These are phyloP conservation scores for Ogataea kodamae DNA, from an alignment of 805 yeast species.

Conservation along the genomic window DNA sequence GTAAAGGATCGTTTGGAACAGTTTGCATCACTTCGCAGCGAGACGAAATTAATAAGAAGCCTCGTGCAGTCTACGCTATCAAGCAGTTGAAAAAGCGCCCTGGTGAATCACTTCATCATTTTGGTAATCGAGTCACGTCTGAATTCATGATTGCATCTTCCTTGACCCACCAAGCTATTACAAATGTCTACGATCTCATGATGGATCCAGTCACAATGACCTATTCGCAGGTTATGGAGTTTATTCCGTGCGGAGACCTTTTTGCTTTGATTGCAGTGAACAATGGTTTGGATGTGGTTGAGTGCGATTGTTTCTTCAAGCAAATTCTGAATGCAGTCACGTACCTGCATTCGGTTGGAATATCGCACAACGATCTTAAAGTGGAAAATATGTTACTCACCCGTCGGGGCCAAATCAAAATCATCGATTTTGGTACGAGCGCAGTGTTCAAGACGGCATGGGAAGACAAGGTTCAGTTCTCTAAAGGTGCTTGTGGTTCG, in stretches of 20 bases:
- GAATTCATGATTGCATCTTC: conserved; percentile 87
- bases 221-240: conserved; percentile 92
- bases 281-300: conserved; percentile 53
- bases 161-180: conserved; percentile 71
- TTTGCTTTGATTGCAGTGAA: conserved; percentile 55
- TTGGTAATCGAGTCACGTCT: conserved; percentile 72
- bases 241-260: conserved; percentile 83
- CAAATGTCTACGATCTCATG: conserved; percentile 76
- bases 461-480: conserved; percentile 69
- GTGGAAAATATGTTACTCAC: conserved; percentile 81
- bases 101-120: conserved; percentile 53
- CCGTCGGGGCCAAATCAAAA: conserved; percentile 60
- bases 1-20: conserved; percentile 47
- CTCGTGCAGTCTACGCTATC: conserved; percentile 60
- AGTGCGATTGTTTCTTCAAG: conserved; percentile 87
- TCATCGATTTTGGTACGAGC: conserved; percentile 87
- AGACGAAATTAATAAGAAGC: conserved; percentile 37
- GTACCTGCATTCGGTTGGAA: conserved; percentile 87
- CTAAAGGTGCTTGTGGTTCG: conserved; percentile 79
- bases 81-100: conserved; percentile 67
- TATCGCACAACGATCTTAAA: conserved; percentile 90
- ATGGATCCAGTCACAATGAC: conserved; percentile 64
- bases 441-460: conserved; percentile 89
- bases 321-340: conserved; percentile 79
- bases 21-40: conserved; percentile 42